Conservation (phyloP, 768 basidiomycete species). For the Lanmaoa pseudosensibilis region DNA sequence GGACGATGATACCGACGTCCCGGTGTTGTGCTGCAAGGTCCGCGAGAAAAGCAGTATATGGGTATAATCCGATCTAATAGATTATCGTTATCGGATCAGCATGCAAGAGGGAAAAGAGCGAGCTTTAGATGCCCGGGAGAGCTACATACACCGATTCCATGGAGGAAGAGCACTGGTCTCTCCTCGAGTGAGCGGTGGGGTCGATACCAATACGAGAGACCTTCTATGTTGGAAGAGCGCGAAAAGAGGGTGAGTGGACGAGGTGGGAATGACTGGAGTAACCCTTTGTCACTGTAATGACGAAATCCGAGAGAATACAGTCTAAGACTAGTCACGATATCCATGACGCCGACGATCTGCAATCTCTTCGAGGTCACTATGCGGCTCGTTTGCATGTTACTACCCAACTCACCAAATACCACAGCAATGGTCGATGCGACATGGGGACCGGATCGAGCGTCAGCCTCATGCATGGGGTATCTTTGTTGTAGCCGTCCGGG, state of each 20-base stretch:
- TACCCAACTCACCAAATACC: constrained; percentile 52
- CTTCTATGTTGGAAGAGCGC: constrained; percentile 32
- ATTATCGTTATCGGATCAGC: not conserved
- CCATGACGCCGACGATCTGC: constrained; percentile 56
- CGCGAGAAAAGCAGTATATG: constrained; percentile 53
- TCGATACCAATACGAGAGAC: constrained; percentile 48
- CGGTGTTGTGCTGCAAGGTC: constrained; percentile 45
- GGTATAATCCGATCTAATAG: constrained; percentile 58
- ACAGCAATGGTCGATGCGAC: constrained; percentile 59
- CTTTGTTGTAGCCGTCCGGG: constrained; percentile 39
- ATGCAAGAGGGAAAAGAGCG: not conserved
- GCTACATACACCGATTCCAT: constrained; percentile 61
- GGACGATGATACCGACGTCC: constrained; percentile 55
- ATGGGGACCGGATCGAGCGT: constrained; percentile 58
- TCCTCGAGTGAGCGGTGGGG: constrained; percentile 49
- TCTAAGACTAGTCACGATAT: constrained; percentile 42
- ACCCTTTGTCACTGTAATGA: constrained; percentile 44
- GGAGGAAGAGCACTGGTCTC: constrained; percentile 60
- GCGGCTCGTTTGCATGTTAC: not conserved
- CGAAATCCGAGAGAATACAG: constrained; percentile 49
- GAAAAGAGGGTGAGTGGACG: constrained; percentile 50
- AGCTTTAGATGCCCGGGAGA: not conserved
- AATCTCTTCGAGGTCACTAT: not conserved
- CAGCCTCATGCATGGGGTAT: constrained; percentile 47
- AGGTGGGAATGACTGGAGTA: constrained; percentile 51